A percentile compares a stretch with the other conserved stretches of the same genome.
phyloP scores from a whole-genome alignment of 306 rosid species.

The Trifolium repens region DNA sequence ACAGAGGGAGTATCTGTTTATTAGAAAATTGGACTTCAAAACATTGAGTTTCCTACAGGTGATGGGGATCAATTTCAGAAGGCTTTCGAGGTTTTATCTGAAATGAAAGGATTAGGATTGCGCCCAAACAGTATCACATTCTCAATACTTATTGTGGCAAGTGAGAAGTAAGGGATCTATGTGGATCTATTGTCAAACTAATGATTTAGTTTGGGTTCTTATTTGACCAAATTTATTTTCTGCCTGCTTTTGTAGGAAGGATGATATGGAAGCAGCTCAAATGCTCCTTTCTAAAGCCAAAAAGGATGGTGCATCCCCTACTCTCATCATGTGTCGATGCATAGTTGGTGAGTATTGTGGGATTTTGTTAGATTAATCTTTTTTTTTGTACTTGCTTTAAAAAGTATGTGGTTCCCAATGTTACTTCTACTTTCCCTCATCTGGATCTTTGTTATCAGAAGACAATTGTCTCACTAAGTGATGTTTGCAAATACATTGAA shows the following conservation, averaged over 20 bases:
- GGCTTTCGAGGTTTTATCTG: slow-evolving; percentile 81
- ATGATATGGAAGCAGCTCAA: slow-evolving; percentile 79
- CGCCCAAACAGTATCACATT: slow-evolving; percentile 84
- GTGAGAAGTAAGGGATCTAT: slow-evolving; percentile 71
- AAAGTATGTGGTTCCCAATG: slow-evolving; percentile 22
- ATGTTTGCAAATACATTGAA: slow-evolving; percentile 9
- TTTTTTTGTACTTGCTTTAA: slow-evolving; percentile 29
- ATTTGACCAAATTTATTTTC: slow-evolving; percentile 36
- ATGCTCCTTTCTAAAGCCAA: slow-evolving; percentile 80
- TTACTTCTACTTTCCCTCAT: background rate
- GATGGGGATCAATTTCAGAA: slow-evolving; percentile 83
- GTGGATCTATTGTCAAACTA: slow-evolving; percentile 26
- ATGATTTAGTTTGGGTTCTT: slow-evolving; percentile 35
- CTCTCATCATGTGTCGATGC: slow-evolving; percentile 69
- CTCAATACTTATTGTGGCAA: slow-evolving; percentile 80
- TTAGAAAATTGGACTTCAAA: slow-evolving; percentile 34
- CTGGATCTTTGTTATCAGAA: slow-evolving; percentile 28
- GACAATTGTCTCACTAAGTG: slow-evolving; percentile 13
- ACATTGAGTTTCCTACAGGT: slow-evolving; percentile 61
- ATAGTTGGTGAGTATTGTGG: slow-evolving; percentile 65
- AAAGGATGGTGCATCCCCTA: slow-evolving; percentile 66
- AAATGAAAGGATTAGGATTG: slow-evolving; percentile 82
- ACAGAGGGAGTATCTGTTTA: slow-evolving; percentile 6
- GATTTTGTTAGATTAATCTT: slow-evolving; percentile 26
- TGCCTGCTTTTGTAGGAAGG: slow-evolving; percentile 59